phyloP scores from a whole-genome alignment of 371 early-diverging fungal species.

The Mucor circinelloides region DNA sequence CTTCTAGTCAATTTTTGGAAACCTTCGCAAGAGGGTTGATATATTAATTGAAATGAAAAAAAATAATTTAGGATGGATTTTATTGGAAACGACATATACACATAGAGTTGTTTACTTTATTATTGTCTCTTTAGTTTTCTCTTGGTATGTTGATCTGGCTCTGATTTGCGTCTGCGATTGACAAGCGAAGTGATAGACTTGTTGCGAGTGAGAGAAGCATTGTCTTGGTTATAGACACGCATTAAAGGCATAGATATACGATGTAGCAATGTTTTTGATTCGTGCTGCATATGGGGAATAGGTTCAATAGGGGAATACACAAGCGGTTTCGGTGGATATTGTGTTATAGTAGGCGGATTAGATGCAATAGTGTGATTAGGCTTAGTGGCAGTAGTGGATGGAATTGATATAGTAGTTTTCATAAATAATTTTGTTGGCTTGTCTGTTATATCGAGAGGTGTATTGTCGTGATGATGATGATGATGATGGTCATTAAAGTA shows the following conservation, averaged over 20 bases:
- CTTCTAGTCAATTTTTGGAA: constrained; percentile 35
- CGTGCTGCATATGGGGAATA: not conserved
- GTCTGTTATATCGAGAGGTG: not conserved
- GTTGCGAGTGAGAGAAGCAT: not conserved
- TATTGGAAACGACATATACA: not conserved
- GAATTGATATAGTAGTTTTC: constrained; percentile 45
- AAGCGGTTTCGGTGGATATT: constrained; percentile 47
- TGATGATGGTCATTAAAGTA: constrained; percentile 1
- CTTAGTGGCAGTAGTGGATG: constrained; percentile 13
- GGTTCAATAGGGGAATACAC: constrained; percentile 51
- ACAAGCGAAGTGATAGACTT: constrained; percentile 12
- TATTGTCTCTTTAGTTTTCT: constrained; percentile 14
- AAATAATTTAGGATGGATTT: not conserved
- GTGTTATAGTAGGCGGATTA: constrained; percentile 39
- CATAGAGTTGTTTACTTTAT: not conserved
- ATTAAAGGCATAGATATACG: constrained; percentile 30
- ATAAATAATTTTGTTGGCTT: constrained; percentile 36
- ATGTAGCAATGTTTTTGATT: constrained; percentile 20
- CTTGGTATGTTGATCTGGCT: constrained; percentile 17
- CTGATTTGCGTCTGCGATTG: constrained; percentile 19
- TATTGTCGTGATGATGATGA: not conserved
- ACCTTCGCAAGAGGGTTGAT: constrained; percentile 2
- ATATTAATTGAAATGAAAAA: not conserved
- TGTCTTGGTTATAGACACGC: constrained; percentile 9
- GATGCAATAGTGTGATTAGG: constrained; percentile 7